Base-by-base conservation (phyloP, 2,329 filamentous ascomycete species). In the Fusarium tjaetaba region DNA sequence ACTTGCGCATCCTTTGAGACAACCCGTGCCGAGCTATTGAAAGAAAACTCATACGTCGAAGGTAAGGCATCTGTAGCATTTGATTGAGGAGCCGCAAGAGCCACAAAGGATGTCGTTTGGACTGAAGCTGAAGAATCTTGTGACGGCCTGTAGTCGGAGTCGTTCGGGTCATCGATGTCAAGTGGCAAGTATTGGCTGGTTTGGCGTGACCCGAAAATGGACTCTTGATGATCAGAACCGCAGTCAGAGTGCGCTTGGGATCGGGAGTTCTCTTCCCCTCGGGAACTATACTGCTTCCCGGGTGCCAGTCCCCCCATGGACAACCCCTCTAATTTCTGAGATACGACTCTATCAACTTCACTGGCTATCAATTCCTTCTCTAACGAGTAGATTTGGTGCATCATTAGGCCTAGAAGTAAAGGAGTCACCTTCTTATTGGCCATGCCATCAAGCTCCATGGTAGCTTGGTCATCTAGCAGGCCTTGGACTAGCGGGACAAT, bases 371-470 rank as follows among this genome's bases (percentile, higher is more conserved):
- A 26, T 5, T 61, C 41, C 11, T 67, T 58, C 48, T 74, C 60
- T 5, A 42, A 43, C 0, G 57, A 30, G 20, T 43, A 52, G 4
- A 74, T 66, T 24, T 65, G 57, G 4, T 68, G 62, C 22, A 71
- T 48, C 13, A 74, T 49, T n/a, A 71, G 18, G 1, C 72, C 72
- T 18, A 72, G 3, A 22, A 74, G 20, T 18, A 74, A 18, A 5
- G 72, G 72, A 7, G 72, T 70, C 4, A 72, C 45, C 28, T 61
- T 56, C 2, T 24, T n/a, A 34, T 58, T 53, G 13, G 22, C 39
- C 11, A 45, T 41, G n/a, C 41, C 46, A 10, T 65, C 57, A 13
- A 68, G 22, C 16, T 73, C 60, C 28, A 65, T 30, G 6, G 18
- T 15, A 11, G 46, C 39, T 9, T 62, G 70, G 36, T 61, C 46